A percentile compares a stretch with the other conserved stretches of the same genome.
These are phyloP conservation scores for Boletus insuetus DNA, from an alignment of 768 basidiomycete species.

Conservation along the genomic window DNA sequence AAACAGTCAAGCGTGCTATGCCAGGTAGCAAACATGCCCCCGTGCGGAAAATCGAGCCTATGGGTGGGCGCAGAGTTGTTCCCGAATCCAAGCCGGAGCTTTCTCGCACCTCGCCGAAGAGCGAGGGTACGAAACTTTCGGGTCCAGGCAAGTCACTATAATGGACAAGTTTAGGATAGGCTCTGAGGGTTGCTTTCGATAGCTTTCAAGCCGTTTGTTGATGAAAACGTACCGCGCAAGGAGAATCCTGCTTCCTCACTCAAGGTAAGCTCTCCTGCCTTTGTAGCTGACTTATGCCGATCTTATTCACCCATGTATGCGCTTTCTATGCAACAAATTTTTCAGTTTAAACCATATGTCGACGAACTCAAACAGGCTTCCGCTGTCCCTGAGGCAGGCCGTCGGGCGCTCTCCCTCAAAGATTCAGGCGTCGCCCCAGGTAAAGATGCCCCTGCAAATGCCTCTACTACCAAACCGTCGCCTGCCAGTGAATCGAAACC, in stretches of 20 bases:
- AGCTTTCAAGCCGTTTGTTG: constrained; percentile 65
- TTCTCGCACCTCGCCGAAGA: constrained; percentile 29
- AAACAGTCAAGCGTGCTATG: constrained; percentile 52
- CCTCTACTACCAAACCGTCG: constrained; percentile 24
- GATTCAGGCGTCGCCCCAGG: constrained; percentile 29
- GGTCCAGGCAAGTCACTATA: constrained; percentile 36
- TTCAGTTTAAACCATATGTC: constrained; percentile 65
- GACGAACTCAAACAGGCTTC: constrained; percentile 50
- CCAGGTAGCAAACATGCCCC: constrained; percentile 75
- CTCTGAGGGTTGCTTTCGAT: constrained; percentile 2
- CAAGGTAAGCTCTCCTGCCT: constrained; percentile 11
- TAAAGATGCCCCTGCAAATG: constrained; percentile 20
- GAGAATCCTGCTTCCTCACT: constrained; percentile 38
- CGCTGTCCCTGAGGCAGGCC: constrained; percentile 30
- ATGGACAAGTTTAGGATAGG: constrained; percentile 8
- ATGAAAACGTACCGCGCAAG: constrained; percentile 51
- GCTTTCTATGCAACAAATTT: background rate
- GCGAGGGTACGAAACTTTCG: constrained; percentile 27
- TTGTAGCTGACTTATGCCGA: background rate
- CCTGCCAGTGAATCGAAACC: constrained; percentile 21
- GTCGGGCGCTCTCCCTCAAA: constrained; percentile 52
- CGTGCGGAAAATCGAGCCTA: constrained; percentile 61
- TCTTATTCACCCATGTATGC: constrained; percentile 10
- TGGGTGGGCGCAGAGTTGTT: constrained; percentile 32
- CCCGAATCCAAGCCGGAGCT: constrained; percentile 34